A percentile compares a stretch with the other conserved stretches of the same genome.
phyloP scores from a whole-genome alignment of 495 filamentous ascomycete species.

The Alectoria sarmentosa region DNA sequence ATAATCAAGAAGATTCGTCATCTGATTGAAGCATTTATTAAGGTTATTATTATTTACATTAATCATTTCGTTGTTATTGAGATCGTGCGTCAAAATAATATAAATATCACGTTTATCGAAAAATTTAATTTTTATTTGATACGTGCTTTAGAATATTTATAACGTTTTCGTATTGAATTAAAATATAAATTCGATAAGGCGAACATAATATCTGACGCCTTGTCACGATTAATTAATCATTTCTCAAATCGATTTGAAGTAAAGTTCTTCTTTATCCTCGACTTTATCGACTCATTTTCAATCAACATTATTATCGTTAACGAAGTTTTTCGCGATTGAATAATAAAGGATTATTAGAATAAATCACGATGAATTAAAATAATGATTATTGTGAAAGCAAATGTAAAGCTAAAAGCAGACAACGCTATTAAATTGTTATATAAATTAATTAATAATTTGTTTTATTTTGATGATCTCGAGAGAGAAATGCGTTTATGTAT shows the following conservation, averaged over 20 bases:
- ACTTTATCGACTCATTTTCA: too few species aligned
- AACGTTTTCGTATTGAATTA: slow-evolving; percentile 1
- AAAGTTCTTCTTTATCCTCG: background rate
- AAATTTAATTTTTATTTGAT: slow-evolving; percentile 3
- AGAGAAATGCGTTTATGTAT: background rate
- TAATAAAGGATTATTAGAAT: background rate
- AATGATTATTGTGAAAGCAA: background rate
- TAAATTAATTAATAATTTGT: background rate
- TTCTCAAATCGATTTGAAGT: background rate
- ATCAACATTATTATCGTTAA: background rate
- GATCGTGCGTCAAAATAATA: slow-evolving; percentile 1
- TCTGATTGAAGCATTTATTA: background rate
- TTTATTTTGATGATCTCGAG: background rate
- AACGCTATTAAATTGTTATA: background rate
- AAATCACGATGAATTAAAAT: background rate
- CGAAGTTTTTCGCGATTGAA: background rate
- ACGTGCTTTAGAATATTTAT: slow-evolving; percentile 3
- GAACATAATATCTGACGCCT: slow-evolving; percentile 3
- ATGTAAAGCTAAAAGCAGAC: background rate
- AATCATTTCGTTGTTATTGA: slow-evolving; percentile 1
- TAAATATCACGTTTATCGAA: too few species aligned
- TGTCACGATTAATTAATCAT: background rate
- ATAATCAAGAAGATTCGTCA: background rate
- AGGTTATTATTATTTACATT: slow-evolving; percentile 10
- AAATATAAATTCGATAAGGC: slow-evolving; percentile 7